phyloP scores from a whole-genome alignment of 352 stramenopile genomes.

The Pythium phragmiticola region DNA sequence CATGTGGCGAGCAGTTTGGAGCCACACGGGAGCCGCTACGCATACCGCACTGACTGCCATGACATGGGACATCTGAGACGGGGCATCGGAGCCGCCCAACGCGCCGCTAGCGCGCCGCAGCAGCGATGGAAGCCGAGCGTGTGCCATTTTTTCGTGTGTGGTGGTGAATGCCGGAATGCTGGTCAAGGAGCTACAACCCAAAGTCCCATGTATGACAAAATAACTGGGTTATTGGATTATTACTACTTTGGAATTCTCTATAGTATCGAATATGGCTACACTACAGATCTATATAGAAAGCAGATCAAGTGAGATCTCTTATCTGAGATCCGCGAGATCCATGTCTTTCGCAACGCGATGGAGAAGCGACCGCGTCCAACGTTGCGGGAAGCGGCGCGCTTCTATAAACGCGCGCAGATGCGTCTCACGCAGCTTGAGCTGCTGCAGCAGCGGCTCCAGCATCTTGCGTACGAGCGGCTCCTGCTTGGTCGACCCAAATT shows the following conservation, averaged over 20 bases:
- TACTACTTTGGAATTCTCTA: neutral
- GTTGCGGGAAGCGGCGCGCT: constrained; percentile 8
- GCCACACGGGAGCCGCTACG: constrained; percentile 25
- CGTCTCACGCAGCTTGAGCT: constrained; percentile 7
- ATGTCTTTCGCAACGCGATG: constrained; percentile 19
- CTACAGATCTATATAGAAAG: neutral
- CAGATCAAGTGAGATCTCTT: neutral
- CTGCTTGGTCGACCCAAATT: constrained; percentile 11
- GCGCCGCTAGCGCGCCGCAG: neutral
- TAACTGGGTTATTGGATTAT: neutral
- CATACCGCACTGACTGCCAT: constrained; percentile 12
- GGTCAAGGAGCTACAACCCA: neutral
- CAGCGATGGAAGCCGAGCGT: constrained; percentile 8
- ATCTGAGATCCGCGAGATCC: constrained; percentile 4
- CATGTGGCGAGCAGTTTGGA: constrained; percentile 64
- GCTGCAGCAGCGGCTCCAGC: constrained; percentile 12
- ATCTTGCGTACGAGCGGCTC: neutral
- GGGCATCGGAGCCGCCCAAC: neutral
- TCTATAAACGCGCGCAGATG: constrained; percentile 11
- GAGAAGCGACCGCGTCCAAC: constrained; percentile 18
- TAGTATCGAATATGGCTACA: constrained; percentile 11
- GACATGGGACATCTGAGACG: constrained; percentile 9
- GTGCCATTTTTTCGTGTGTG: constrained; percentile 11
- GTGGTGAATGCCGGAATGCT: constrained; percentile 6
- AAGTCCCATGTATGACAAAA: neutral